These are phyloP conservation scores for Paramecium caudatum DNA, from an alignment of 73 alveolate species.

Conservation along the genomic window DNA sequence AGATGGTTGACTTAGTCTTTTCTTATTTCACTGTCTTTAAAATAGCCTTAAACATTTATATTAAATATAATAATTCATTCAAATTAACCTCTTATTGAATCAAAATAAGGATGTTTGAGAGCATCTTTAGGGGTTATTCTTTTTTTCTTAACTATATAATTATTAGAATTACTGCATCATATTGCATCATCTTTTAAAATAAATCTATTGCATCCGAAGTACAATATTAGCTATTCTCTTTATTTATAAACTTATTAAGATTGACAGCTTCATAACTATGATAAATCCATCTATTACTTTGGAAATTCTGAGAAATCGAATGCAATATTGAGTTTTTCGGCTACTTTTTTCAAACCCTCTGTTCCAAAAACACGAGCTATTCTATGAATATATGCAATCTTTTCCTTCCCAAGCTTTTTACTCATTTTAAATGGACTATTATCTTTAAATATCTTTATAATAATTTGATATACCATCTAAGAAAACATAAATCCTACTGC, in stretches of 20 bases:
- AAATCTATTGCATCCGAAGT: conserved; percentile 13
- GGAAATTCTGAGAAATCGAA: conserved; percentile 8
- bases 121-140: conserved; percentile 54
- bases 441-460: conserved; percentile 12
- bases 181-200: conserved; percentile 8
- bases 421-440: background rate
- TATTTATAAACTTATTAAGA: background rate
- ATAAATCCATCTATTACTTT: background rate
- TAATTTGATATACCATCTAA: background rate
- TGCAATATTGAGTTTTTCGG: background rate
- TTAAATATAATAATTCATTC: background rate
- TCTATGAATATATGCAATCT: background rate
- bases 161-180: conserved; percentile 10
- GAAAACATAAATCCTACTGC: conserved; percentile 64
- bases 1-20: conserved; percentile 17
- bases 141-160: background rate
- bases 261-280: background rate
- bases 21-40: conserved; percentile 26
- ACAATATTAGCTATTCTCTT: background rate
- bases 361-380: conserved; percentile 51
- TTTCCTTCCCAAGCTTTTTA: background rate
- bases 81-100: conserved; percentile 19
- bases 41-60: conserved; percentile 17
- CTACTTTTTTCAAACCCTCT: background rate
- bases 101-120: background rate